Conservation (phyloP, 2,329 filamentous ascomycete species). For the Penicillium sp. region DNA sequence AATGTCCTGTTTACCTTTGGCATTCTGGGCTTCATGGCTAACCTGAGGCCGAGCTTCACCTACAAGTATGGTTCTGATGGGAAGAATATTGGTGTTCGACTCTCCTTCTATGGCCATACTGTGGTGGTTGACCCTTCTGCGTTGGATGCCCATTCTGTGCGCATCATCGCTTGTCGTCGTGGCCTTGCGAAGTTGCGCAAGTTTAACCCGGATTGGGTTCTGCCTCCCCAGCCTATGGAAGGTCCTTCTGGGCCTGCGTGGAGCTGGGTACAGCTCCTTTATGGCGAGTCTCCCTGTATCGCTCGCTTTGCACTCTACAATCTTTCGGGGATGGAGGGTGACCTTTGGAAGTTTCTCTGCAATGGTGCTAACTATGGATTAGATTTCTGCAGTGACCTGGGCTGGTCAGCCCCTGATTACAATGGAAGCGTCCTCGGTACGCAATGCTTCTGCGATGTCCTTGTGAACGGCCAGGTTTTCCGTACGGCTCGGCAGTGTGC, state of each 20-base stretch:
- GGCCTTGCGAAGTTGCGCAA: constrained; percentile 26
- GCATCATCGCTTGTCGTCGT: constrained; percentile 26
- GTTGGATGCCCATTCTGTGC: constrained; percentile 18
- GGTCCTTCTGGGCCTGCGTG: constrained; percentile 15
- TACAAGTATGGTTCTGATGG: constrained; percentile 19
- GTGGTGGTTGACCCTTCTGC: constrained; percentile 14
- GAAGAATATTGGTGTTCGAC: constrained; percentile 19
- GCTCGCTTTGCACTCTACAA: neutral
- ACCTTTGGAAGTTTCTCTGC: neutral
- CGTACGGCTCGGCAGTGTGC: constrained; percentile 20
- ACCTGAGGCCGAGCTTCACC: constrained; percentile 26
- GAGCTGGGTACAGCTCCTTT: constrained; percentile 31
- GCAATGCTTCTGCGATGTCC: constrained; percentile 28
- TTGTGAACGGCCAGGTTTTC: constrained; percentile 15
- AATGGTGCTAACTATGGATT: neutral
- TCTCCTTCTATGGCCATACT: constrained; percentile 32
- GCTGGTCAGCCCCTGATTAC: neutral
- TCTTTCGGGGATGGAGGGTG: constrained; percentile 11
- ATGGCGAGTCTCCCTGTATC: constrained; percentile 20
- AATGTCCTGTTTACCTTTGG: constrained; percentile 33
- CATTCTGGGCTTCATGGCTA: constrained; percentile 26
- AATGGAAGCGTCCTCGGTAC: neutral
- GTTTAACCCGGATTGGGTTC: constrained; percentile 25
- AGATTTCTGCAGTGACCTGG: constrained; percentile 16
- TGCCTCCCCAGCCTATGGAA: constrained; percentile 28